A percentile compares a stretch with the other conserved stretches of the same genome.
phyloP scores from a whole-genome alignment of 331 rosid species.

The Saraca asoca region DNA sequence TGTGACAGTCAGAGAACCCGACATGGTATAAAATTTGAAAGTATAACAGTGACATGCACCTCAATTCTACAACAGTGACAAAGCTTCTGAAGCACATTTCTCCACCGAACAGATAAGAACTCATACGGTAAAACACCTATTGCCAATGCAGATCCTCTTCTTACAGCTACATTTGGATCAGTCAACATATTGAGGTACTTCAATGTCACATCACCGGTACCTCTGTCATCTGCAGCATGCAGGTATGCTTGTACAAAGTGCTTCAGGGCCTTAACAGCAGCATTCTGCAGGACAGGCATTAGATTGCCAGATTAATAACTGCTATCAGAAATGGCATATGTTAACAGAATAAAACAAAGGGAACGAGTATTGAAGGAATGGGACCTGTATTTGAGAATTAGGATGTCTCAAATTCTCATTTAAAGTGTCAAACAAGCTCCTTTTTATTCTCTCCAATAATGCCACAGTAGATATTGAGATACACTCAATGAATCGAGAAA shows the following conservation, averaged over 20 bases:
- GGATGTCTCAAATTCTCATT: constrained; percentile 97
- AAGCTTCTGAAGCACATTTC: constrained; percentile 74
- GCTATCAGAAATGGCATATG: constrained; percentile 18
- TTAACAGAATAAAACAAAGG: constrained; percentile 8
- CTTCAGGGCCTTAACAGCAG: constrained; percentile 76
- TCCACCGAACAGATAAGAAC: constrained; percentile 72
- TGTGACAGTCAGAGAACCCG: constrained; percentile 24
- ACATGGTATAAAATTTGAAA: constrained; percentile 28
- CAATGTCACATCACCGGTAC: constrained; percentile 49
- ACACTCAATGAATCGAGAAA: constrained; percentile 86
- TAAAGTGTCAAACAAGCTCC: constrained; percentile 69
- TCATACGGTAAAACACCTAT: constrained; percentile 76
- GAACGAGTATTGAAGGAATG: constrained; percentile 24
- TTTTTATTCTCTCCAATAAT: constrained; percentile 69
- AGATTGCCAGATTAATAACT: constrained; percentile 32
- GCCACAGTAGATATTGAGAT: constrained; percentile 58
- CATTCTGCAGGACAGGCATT: constrained; percentile 54
- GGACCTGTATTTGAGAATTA: constrained; percentile 94
- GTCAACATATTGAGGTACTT: constrained; percentile 77
- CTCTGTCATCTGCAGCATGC: constrained; percentile 48
- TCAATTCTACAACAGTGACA: constrained; percentile 73
- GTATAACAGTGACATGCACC: constrained; percentile 49
- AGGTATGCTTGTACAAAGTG: constrained; percentile 70
- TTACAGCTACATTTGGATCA: constrained; percentile 80
- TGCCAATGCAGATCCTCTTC: constrained; percentile 96